Conservation (phyloP, 805 yeast species). For the Ogataea thermomethanolica region DNA sequence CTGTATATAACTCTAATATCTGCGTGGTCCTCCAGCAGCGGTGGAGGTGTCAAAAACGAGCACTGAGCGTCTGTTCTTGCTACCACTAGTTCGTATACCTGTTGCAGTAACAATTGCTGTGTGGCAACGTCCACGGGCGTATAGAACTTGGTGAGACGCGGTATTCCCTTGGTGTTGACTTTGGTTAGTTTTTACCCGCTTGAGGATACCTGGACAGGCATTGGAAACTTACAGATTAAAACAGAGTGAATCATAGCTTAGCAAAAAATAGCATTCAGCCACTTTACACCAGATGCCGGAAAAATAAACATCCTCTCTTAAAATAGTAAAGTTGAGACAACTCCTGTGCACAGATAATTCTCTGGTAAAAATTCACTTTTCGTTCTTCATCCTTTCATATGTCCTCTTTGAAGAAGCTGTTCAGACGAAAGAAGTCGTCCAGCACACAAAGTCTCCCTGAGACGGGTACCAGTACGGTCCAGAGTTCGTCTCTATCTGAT, state of each 20-base stretch:
- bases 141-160: constrained; percentile 86
- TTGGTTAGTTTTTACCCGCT: background rate
- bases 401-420: constrained; percentile 8
- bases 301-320: background rate
- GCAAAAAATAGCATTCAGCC: constrained; percentile 5
- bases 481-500: background rate
- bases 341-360: no score
- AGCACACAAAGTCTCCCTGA: constrained; percentile 4
- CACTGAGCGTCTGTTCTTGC: constrained; percentile 74
- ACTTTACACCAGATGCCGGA: constrained; percentile 7
- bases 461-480: background rate
- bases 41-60: constrained; percentile 87
- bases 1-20: constrained; percentile 88
- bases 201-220: no score
- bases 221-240: constrained; percentile 20
- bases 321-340: background rate
- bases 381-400: background rate
- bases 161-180: constrained; percentile 89
- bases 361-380: no score
- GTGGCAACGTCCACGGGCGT: constrained; percentile 85
- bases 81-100: constrained; percentile 74
- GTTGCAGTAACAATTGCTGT: constrained; percentile 74
- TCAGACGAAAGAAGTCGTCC: constrained; percentile 7
- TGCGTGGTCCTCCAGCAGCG: constrained; percentile 59
- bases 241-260: constrained; percentile 28